These are phyloP conservation scores for Favolaschia claudopus DNA, from an alignment of 768 basidiomycete species.

Conservation along the genomic window DNA sequence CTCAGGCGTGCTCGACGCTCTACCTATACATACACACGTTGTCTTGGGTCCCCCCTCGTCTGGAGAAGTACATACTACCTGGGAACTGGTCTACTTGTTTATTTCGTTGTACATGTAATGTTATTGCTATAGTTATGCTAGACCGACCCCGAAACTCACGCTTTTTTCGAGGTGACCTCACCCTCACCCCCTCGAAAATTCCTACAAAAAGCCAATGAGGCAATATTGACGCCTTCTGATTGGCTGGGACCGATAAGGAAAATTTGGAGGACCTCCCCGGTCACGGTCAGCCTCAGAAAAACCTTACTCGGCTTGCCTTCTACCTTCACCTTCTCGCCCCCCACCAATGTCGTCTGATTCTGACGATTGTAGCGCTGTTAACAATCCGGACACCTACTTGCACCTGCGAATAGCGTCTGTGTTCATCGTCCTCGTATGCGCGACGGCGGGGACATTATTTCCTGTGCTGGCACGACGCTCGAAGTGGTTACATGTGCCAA, in stretches of 20 bases:
- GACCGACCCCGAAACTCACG: too few relatives aligned
- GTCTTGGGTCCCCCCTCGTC: too few relatives aligned
- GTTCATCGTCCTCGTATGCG: conserved; percentile 60
- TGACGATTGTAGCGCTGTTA: conserved; percentile 46
- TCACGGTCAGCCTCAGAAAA: neutral
- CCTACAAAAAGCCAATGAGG: too few relatives aligned
- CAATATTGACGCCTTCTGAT: neutral
- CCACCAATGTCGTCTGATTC: conserved; percentile 8
- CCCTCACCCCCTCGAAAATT: too few relatives aligned
- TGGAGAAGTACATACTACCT: too few relatives aligned
- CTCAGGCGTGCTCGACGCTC: too few relatives aligned
- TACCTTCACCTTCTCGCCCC: neutral
- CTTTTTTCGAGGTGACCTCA: too few relatives aligned
- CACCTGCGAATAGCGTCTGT: conserved; percentile 59
- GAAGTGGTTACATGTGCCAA: conserved; percentile 48
- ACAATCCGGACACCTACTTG: conserved; percentile 46
- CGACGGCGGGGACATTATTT: conserved; percentile 58
- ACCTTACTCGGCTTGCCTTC: neutral
- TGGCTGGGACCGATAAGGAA: neutral
- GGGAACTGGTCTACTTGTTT: too few relatives aligned
- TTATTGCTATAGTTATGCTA: too few relatives aligned
- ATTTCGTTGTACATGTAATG: too few relatives aligned
- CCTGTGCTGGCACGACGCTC: conserved; percentile 57
- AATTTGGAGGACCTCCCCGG: conserved; percentile 2
- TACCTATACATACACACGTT: too few relatives aligned